Conservation (phyloP, 345 rosid species). For the Viola odorata region DNA sequence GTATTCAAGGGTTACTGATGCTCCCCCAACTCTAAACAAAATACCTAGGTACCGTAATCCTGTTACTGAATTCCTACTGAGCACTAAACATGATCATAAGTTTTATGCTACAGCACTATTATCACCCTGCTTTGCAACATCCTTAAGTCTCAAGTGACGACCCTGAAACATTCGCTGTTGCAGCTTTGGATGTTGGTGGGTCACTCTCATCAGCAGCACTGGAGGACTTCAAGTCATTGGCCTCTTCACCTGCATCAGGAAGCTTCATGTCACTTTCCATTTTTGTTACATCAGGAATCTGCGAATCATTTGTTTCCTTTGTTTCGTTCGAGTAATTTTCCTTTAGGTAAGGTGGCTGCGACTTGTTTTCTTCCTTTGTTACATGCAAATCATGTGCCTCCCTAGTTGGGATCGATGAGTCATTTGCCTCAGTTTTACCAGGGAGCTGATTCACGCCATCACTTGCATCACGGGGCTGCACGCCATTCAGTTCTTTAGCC, state of each 20-base stretch:
- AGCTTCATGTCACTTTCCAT: too few species aligned
- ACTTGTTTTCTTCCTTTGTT: too few species aligned
- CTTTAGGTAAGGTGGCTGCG: too few species aligned
- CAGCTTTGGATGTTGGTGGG: constrained; percentile 18
- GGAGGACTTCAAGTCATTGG: constrained; percentile 1
- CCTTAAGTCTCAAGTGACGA: constrained; percentile 20
- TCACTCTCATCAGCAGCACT: constrained; percentile 14
- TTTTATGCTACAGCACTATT: constrained; percentile 15
- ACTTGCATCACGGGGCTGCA: too few species aligned
- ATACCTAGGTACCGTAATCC: constrained; percentile 6
- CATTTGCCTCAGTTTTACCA: too few species aligned
- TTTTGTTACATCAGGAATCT: neutral
- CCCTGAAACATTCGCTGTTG: constrained; percentile 12
- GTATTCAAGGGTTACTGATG: constrained; percentile 9
- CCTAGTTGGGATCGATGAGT: too few species aligned
- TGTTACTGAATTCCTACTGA: constrained; percentile 5
- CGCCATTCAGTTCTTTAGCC: too few species aligned
- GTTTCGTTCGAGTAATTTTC: neutral
- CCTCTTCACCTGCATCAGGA: too few species aligned
- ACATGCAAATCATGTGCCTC: too few species aligned
- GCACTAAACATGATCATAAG: constrained; percentile 14
- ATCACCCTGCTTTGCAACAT: constrained; percentile 19
- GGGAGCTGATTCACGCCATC: too few species aligned
- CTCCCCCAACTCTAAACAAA: constrained; percentile 6
- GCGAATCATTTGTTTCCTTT: neutral